Conservation (phyloP, 2,329 filamentous ascomycete genomes). For the Verticillium zaregamsianum region DNA sequence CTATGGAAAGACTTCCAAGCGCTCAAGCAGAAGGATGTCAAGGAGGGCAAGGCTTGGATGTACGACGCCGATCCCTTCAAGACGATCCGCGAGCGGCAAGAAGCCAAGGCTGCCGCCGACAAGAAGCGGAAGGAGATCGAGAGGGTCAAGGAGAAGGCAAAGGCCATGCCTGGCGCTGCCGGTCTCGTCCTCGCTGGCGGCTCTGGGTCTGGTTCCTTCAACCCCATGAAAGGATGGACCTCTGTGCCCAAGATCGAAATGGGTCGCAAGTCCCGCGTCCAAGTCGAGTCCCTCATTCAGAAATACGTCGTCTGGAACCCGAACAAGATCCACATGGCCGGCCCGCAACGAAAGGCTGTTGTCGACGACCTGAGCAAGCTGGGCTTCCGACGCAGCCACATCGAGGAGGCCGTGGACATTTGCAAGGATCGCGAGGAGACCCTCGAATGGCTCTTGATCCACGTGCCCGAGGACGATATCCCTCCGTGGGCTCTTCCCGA, state of each 20-base stretch:
- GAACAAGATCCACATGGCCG: conserved; percentile 62
- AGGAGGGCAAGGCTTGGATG: conserved; percentile 76
- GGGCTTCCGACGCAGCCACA: conserved; percentile 84
- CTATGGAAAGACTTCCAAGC: conserved; percentile 89
- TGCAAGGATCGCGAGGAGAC: conserved; percentile 92
- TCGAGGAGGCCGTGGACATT: conserved; percentile 79
- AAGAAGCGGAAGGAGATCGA: conserved; percentile 75
- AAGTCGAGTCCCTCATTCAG: conserved; percentile 76
- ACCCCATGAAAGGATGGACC: conserved; percentile 71
- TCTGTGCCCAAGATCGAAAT: conserved; percentile 89
- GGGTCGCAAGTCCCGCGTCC: conserved; percentile 72
- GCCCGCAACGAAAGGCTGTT: conserved; percentile 52
- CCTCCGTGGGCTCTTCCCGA: conserved; percentile 89
- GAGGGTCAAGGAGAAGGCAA: conserved; percentile 63
- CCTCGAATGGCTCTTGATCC: conserved; percentile 92
- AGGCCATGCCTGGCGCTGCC: conserved; percentile 56
- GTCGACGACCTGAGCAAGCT: conserved; percentile 71
- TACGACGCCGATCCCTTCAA: conserved; percentile 95
- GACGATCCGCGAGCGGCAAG: conserved; percentile 72
- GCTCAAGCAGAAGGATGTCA: conserved; percentile 76
- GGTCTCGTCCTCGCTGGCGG: conserved; percentile 49
- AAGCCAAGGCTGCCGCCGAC: conserved; percentile 68
- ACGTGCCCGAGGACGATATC: conserved; percentile 96
- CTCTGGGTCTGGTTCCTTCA: conserved; percentile 31
- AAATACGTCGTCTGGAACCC: conserved; percentile 84